These are phyloP conservation scores for Podospora conica DNA, from an alignment of 495 filamentous ascomycete species.

Conservation along the genomic window DNA sequence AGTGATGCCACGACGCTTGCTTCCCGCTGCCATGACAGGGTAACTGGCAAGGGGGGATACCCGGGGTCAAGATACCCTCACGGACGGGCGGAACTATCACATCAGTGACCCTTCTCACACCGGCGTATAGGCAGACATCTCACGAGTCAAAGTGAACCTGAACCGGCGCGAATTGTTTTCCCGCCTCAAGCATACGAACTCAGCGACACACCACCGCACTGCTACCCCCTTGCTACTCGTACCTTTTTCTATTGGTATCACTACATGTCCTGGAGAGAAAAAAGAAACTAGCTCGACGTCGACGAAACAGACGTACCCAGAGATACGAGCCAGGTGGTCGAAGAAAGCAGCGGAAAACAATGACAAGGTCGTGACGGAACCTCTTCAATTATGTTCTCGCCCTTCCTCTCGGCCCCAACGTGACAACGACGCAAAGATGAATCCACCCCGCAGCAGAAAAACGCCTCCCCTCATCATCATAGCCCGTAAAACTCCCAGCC, in stretches of 20 bases:
- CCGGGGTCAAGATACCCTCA: too few species aligned
- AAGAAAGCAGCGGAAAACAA: slow-evolving; percentile 10
- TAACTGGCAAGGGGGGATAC: too few species aligned
- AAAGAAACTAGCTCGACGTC: not conserved
- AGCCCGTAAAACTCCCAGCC: slow-evolving; percentile 51
- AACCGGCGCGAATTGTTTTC: not conserved
- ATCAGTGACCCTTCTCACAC: too few species aligned
- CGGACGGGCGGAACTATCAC: too few species aligned
- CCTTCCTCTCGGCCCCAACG: not conserved
- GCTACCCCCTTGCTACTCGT: not conserved
- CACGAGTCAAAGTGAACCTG: not conserved
- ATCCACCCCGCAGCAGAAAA: not conserved
- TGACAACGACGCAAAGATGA: not conserved
- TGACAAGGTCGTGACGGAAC: not conserved
- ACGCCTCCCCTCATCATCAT: slow-evolving; percentile 24
- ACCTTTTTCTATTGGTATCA: slow-evolving; percentile 29
- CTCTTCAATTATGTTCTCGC: not conserved
- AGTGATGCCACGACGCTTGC: too few species aligned
- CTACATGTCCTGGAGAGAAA: slow-evolving; percentile 17
- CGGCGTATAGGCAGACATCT: too few species aligned
- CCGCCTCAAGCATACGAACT: not conserved
- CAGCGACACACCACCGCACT: not conserved
- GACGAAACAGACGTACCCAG: not conserved
- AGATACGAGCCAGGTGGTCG: not conserved
- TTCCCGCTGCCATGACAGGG: too few species aligned